phyloP scores from a whole-genome alignment of 1,284 basidiomycete genomes.

The Sporisorium exsertum region DNA sequence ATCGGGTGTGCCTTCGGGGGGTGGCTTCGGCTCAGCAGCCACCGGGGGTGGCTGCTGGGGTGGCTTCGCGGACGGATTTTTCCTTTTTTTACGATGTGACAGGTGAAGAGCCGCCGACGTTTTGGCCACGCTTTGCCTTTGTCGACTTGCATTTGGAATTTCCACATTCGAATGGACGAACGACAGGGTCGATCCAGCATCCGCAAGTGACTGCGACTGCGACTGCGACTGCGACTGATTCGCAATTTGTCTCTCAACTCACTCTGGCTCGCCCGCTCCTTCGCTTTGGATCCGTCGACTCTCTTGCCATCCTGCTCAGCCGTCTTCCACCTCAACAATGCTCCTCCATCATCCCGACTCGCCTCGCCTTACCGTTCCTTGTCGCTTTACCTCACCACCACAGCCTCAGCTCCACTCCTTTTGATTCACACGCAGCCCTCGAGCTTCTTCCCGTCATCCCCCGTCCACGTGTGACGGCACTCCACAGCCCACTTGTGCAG shows the following conservation, averaged over 20 bases:
- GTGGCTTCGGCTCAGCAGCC: too few species aligned
- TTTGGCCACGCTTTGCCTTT: background rate
- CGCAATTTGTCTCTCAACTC: background rate
- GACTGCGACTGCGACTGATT: background rate
- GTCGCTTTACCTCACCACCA: constrained; percentile 1
- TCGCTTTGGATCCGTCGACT: background rate
- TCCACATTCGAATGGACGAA: background rate
- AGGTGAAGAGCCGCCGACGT: background rate
- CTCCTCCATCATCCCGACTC: constrained; percentile 9
- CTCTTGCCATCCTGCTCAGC: background rate
- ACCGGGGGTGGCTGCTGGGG: too few species aligned
- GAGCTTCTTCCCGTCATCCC: background rate
- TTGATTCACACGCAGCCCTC: background rate
- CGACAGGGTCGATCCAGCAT: background rate
- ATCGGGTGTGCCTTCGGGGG: too few species aligned
- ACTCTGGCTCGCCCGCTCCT: background rate
- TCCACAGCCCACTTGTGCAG: background rate
- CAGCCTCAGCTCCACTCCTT: constrained; percentile 6
- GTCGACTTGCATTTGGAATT: background rate
- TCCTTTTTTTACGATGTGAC: too few species aligned
- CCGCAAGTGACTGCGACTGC: background rate
- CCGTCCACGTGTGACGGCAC: background rate
- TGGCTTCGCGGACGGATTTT: too few species aligned
- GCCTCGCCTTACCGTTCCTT: constrained; percentile 1
- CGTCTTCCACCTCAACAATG: constrained; percentile 16